Evolutionary conservation across 2,329 filamentous ascomycete genomes (phyloP).

Genomic region (Fusarium palustre): DNA sequence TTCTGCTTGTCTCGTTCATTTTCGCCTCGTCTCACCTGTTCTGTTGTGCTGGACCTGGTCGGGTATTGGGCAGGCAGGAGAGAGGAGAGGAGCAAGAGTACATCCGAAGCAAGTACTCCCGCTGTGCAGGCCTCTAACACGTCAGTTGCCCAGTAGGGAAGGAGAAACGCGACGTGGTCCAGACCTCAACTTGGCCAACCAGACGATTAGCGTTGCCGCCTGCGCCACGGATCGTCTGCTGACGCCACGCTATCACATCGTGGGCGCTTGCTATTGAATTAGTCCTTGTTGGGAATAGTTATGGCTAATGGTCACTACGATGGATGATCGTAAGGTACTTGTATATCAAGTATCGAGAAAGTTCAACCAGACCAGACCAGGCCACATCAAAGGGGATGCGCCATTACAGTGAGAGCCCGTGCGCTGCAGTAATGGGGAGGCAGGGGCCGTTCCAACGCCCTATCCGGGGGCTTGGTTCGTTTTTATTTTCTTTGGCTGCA

Average conservation of each 20-base stretch:
- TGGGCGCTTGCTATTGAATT: constrained; percentile 28
- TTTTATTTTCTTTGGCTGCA: constrained; percentile 17
- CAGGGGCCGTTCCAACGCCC: constrained; percentile 39
- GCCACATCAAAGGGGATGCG: neutral
- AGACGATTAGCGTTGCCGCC: constrained; percentile 18
- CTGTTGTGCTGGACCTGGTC: constrained; percentile 21
- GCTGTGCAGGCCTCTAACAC: constrained; percentile 18
- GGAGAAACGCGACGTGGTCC: constrained; percentile 7
- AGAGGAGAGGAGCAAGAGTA: constrained; percentile 28
- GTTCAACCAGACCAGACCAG: neutral
- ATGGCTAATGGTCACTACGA: neutral
- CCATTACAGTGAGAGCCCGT: constrained; percentile 15
- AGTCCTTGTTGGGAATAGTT: constrained; percentile 33
- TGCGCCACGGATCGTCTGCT: constrained; percentile 33
- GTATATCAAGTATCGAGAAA: constrained; percentile 16
- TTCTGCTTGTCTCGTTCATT: constrained; percentile 13
- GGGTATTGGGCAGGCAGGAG: constrained; percentile 4
- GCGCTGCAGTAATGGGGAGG: constrained; percentile 27
- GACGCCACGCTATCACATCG: constrained; percentile 39
- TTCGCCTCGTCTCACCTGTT: constrained; percentile 27
- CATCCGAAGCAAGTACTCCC: constrained; percentile 26
- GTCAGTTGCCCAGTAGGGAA: constrained; percentile 17
- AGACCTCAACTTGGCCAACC: constrained; percentile 30
- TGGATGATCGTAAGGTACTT: constrained; percentile 28
- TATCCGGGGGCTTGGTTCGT: constrained; percentile 24